These are phyloP conservation scores for Kwoniella dejecticola DNA, from an alignment of 768 basidiomycete genomes.

Conservation along the genomic window DNA sequence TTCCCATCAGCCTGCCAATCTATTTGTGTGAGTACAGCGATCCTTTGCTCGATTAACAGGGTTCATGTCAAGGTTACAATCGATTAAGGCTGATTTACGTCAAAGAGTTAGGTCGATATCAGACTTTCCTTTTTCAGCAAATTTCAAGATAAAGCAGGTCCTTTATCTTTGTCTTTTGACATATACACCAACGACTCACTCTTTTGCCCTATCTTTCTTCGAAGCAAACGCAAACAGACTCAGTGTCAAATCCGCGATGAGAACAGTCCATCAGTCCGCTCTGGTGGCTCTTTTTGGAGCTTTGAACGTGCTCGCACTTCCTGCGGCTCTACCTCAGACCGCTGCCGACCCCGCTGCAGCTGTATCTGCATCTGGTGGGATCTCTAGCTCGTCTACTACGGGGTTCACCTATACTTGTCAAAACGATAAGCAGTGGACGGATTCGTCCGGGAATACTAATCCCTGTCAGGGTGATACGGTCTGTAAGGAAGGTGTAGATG, in stretches of 20 bases:
- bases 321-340: not conserved
- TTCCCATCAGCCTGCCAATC: too few relatives aligned
- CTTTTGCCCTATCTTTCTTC: too few relatives aligned
- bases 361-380: not conserved
- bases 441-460: not conserved
- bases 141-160: conserved; percentile 9
- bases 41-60: too few relatives aligned
- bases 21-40: too few relatives aligned
- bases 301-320: not conserved
- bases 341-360: not conserved
- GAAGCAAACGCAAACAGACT: too few relatives aligned
- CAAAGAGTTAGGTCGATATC: too few relatives aligned
- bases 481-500: conserved; percentile 7
- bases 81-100: too few relatives aligned
- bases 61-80: too few relatives aligned
- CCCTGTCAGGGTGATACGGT: conserved; percentile 6
- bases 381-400: too few relatives aligned
- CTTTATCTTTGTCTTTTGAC: not conserved
- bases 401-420: conserved; percentile 14
- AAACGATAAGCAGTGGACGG: not conserved
- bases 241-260: too few relatives aligned
- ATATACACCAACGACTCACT: not conserved
- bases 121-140: too few relatives aligned
- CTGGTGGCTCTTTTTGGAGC: conserved; percentile 8
- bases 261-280: too few relatives aligned